Base-by-base conservation (phyloP, 257 asterid species). In the Fraxinus americana region DNA sequence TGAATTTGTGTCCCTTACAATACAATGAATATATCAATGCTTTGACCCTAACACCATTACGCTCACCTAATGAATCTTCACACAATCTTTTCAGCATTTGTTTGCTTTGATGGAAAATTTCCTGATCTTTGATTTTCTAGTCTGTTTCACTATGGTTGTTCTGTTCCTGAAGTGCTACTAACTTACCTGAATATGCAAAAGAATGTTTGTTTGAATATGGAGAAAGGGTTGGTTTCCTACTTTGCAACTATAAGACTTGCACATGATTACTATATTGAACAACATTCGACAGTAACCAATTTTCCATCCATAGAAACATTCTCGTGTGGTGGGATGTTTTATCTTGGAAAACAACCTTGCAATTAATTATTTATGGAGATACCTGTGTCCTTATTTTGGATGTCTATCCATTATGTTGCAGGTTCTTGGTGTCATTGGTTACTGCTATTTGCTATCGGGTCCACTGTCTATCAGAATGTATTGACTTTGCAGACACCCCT, bases 341-440 rank as follows among this genome's bases (percentile, higher is more conserved):
- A 25, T 48, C 38, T 43, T 63, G 69, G 35, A 63, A 63, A 27
- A 63, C 1, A 10, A 61, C 34, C 68, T 8, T 25, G 16, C 69
- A 63, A 63, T 27, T 23, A 63, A 27, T 63, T 63, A 27, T 23
- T 25, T 63, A 12, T 23, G 17, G 14, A 57, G 67, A 38, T 70
- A 21, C 2, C 69, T 38, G 48, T 71, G 38, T 72, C 65, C 50
- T 9, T 17, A 63, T 45, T 72, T 27, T 79, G 65, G 67, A 30
- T 70, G 71, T 57, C 36, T 83, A 50, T 41, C 34, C 38, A 11
- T 27, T 27, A 10, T 11, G 17, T 73, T 82, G 89, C 95, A 95
- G 97, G 97, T 85, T 87, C 81, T 72, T 86, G 86, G 86, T 85
- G 91, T 80, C 91, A 82, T 76, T 85, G 87, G 83, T 80, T 86